Percentiles rank a stretch among this genome's conserved stretches.
Evolutionary conservation across 192 early-diverging fungal species (phyloP).

Genomic region (Lunasporangiospora selenospora): DNA sequence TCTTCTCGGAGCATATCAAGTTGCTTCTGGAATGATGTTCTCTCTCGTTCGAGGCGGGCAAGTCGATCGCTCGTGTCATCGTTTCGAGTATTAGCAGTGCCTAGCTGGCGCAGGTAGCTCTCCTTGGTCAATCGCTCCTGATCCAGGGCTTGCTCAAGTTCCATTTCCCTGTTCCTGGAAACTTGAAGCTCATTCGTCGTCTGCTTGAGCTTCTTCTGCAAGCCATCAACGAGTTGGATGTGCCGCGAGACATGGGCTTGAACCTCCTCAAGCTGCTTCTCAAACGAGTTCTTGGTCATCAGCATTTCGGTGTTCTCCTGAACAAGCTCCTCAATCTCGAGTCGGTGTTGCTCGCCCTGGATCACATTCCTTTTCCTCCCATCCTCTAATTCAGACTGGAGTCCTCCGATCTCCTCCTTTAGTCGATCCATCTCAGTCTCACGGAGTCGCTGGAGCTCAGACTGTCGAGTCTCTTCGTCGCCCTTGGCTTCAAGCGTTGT

Average conservation of each 20-base stretch:
- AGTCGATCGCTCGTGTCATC: slow-evolving; percentile 41
- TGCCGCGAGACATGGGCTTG: slow-evolving; percentile 38
- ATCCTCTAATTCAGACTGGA: slow-evolving; percentile 60
- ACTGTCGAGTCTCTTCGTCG: slow-evolving; percentile 65
- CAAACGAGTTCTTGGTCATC: slow-evolving; percentile 25
- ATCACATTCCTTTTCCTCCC: slow-evolving; percentile 52
- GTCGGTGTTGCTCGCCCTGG: slow-evolving; percentile 53
- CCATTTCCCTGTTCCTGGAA: slow-evolving; percentile 32
- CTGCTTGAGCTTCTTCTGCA: slow-evolving; percentile 40
- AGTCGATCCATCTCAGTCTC: slow-evolving; percentile 63
- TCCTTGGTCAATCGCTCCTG: slow-evolving; percentile 46
- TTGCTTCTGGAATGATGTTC: slow-evolving; percentile 42
- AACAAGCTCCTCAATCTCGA: slow-evolving; percentile 57
- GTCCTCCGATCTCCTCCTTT: slow-evolving; percentile 55
- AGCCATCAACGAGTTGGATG: slow-evolving; percentile 35
- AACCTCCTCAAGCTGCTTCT: slow-evolving; percentile 40
- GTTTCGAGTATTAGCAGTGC: slow-evolving; percentile 45
- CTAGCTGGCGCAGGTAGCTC: slow-evolving; percentile 37
- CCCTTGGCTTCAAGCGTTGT: slow-evolving; percentile 62
- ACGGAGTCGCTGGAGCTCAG: slow-evolving; percentile 62
- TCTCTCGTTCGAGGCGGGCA: slow-evolving; percentile 41
- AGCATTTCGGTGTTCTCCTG: slow-evolving; percentile 35
- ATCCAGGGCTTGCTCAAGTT: slow-evolving; percentile 38
- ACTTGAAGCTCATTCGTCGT: slow-evolving; percentile 42
- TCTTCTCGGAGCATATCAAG: slow-evolving; percentile 42